Percentiles rank a stretch among this genome's conserved stretches.
These are phyloP conservation scores for Agrocybe praecox DNA, from an alignment of 768 basidiomycete species.

Conservation along the genomic window DNA sequence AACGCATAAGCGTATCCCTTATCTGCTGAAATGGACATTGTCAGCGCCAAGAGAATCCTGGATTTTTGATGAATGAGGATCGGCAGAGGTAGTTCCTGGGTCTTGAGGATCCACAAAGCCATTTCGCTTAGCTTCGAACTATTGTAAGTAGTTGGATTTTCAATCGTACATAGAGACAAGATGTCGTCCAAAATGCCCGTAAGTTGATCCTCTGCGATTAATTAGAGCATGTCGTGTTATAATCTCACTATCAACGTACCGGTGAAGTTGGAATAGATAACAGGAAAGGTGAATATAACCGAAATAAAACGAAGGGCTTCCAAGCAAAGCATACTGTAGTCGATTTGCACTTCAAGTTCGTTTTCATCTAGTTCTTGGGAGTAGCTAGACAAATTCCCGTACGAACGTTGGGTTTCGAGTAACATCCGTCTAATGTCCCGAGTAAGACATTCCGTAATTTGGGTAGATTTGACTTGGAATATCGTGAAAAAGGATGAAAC, in stretches of 20 bases:
- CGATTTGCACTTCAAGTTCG: constrained; percentile 39
- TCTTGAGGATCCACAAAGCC: constrained; percentile 51
- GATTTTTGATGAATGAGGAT: constrained; percentile 33
- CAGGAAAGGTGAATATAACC: constrained; percentile 49
- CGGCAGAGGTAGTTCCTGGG: constrained; percentile 46
- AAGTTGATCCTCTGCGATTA: constrained; percentile 42
- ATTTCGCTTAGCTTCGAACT: constrained; percentile 47
- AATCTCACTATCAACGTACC: constrained; percentile 32
- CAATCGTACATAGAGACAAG: constrained; percentile 40
- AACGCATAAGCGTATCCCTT: constrained; percentile 35
- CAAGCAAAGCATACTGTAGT: constrained; percentile 50
- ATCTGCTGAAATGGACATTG: constrained; percentile 34
- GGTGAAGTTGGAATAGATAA: constrained; percentile 46
- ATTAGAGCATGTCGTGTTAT: neutral
- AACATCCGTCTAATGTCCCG: constrained; percentile 54
- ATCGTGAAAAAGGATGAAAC: constrained; percentile 23
- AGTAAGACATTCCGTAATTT: constrained; percentile 42
- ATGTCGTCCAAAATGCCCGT: constrained; percentile 44
- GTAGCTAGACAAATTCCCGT: constrained; percentile 18
- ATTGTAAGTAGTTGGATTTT: constrained; percentile 36
- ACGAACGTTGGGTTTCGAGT: constrained; percentile 17
- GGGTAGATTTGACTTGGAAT: constrained; percentile 32
- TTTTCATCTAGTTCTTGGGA: constrained; percentile 29
- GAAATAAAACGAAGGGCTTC: constrained; percentile 54
- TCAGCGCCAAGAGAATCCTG: constrained; percentile 37